Evolutionary conservation across 2,329 filamentous ascomycete genomes (phyloP).

Genomic region (Monascus ruber): DNA sequence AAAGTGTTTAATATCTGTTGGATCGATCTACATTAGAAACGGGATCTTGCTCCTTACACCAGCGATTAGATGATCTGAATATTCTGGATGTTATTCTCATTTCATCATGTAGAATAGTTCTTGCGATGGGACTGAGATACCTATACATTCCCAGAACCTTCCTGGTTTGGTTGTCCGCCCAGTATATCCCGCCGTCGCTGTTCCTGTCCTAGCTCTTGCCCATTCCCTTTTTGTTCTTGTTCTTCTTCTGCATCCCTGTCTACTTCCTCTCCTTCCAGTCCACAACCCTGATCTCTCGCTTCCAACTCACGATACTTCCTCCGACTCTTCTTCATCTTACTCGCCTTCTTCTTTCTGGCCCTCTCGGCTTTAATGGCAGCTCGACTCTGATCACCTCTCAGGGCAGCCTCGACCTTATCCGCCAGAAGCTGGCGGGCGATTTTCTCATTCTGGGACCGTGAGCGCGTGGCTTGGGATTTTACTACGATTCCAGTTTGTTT

Average conservation of each 20-base stretch:
- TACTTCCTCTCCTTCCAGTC: constrained; percentile 4
- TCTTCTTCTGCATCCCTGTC: constrained; percentile 5
- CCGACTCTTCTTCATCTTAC: constrained; percentile 32
- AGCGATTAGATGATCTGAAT: no score
- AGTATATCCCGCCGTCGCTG: not conserved
- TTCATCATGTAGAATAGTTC: no score
- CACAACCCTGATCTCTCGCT: constrained; percentile 10
- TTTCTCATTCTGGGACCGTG: constrained; percentile 74
- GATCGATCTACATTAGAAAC: no score
- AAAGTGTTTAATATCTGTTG: no score
- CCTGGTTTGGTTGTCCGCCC: no score
- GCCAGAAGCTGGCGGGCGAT: constrained; percentile 69
- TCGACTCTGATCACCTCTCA: constrained; percentile 65
- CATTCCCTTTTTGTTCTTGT: constrained; percentile 5
- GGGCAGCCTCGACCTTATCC: constrained; percentile 61
- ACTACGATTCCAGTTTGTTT: constrained; percentile 82
- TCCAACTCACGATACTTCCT: constrained; percentile 33
- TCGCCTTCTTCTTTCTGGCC: constrained; percentile 53
- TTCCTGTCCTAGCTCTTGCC: not conserved
- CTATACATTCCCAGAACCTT: no score
- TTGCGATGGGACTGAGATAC: no score
- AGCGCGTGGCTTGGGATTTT: constrained; percentile 87
- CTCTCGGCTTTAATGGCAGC: constrained; percentile 68
- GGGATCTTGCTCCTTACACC: no score
- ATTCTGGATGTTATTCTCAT: no score